Evolutionary conservation across 1,139 yeast species (phyloP).

Genomic region (Kurtzmaniella natalensis): DNA sequence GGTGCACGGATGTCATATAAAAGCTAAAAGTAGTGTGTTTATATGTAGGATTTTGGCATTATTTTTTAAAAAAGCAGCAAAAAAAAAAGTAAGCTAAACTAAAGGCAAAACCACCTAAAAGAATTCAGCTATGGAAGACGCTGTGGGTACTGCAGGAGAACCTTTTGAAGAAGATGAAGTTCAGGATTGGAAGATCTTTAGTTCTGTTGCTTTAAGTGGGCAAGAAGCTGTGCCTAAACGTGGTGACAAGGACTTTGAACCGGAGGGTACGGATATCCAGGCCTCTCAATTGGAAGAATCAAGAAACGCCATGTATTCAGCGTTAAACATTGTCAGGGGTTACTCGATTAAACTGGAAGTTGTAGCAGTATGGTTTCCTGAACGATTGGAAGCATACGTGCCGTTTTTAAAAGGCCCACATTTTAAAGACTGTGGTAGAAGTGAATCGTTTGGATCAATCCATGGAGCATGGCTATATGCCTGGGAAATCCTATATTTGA

Average conservation of each 20-base stretch:
- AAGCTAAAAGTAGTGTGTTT: too few relatives aligned
- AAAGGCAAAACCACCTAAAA: constrained; percentile 18
- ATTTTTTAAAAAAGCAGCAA: too few relatives aligned
- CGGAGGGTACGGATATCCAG: constrained; percentile 72
- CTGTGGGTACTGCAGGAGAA: too few relatives aligned
- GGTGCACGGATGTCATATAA: too few relatives aligned
- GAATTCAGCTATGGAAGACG: too few relatives aligned
- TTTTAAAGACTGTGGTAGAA: constrained; percentile 67
- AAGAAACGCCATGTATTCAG: constrained; percentile 68
- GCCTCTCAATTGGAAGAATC: constrained; percentile 47
- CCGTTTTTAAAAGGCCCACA: constrained; percentile 67
- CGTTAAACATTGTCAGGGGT: constrained; percentile 57
- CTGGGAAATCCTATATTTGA: constrained; percentile 71
- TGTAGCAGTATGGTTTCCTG: constrained; percentile 44
- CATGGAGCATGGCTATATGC: constrained; percentile 47
- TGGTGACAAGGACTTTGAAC: constrained; percentile 87
- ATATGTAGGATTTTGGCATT: too few relatives aligned
- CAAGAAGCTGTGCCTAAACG: constrained; percentile 46
- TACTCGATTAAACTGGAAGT: constrained; percentile 49
- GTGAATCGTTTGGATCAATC: constrained; percentile 26
- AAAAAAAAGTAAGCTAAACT: constrained; percentile 6
- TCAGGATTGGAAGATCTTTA: constrained; percentile 63
- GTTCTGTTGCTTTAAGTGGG: constrained; percentile 19
- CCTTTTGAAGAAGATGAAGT: constrained; percentile 53
- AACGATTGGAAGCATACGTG: constrained; percentile 40